phyloP scores from a whole-genome alignment of 2,329 filamentous ascomycete species.

The Corinectria fuckeliana region DNA sequence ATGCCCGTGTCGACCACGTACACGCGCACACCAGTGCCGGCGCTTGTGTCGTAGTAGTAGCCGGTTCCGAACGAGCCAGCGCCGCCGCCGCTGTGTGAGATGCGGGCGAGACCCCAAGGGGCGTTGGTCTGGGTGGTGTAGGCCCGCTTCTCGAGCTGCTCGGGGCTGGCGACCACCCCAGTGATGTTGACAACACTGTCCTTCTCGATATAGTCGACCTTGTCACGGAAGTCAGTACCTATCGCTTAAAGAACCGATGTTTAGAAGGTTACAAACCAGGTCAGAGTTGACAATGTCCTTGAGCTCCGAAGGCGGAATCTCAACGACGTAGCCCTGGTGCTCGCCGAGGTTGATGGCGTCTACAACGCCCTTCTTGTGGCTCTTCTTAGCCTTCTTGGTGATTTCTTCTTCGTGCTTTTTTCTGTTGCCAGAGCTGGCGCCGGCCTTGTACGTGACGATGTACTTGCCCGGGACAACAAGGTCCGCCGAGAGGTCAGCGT shows the following conservation, averaged over 20 bases:
- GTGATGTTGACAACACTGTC: slow-evolving; percentile 10
- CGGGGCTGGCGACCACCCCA: background rate
- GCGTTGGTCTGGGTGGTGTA: background rate
- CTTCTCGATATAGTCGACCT: slow-evolving; percentile 17
- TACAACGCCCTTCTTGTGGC: slow-evolving; percentile 18
- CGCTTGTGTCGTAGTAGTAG: slow-evolving; percentile 36
- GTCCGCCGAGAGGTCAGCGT: slow-evolving; percentile 3
- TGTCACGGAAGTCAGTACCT: background rate
- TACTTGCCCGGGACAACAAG: slow-evolving; percentile 20
- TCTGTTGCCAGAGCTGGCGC: background rate
- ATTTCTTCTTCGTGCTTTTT: slow-evolving; percentile 10
- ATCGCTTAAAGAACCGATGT: accelerated
- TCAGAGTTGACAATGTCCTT: slow-evolving; percentile 9
- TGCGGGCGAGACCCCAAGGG: slow-evolving; percentile 18
- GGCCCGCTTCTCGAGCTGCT: background rate
- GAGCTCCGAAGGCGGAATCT: slow-evolving; percentile 9
- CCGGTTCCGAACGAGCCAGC: background rate
- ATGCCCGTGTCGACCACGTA: slow-evolving; percentile 56
- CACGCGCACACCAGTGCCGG: slow-evolving; percentile 37
- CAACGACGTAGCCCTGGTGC: slow-evolving; percentile 18
- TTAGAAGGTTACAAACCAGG: background rate
- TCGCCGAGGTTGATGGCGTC: background rate
- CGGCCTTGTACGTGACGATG: slow-evolving; percentile 19
- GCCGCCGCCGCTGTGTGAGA: slow-evolving; percentile 2
- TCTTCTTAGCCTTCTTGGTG: slow-evolving; percentile 8